Evolutionary conservation across 805 yeast genomes (phyloP), one percentile per base, ranked within the genome.

Genomic region (Starmera dryadoides): DNA sequence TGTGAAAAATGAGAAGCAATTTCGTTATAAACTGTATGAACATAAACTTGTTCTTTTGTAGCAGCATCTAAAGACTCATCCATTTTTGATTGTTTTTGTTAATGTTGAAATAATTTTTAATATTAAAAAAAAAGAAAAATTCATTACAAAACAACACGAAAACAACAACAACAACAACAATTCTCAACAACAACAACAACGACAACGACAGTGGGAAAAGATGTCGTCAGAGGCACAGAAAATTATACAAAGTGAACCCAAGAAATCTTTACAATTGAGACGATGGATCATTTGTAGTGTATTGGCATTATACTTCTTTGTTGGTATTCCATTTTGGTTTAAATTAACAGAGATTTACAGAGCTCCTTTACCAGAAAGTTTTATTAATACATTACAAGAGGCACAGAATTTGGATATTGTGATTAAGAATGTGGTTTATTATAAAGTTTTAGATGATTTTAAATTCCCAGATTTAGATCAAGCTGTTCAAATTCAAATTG

Each of bases 1-100:
- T 82, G 82, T 2, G 98, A 89, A 59, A 93, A 93, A 58, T 93
- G 98, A 9, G 80, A 50, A 0, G 98, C 98, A 22, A 93, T 93
- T 42, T 84, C 85, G 55, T 93, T 86, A 64, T 93, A 93, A 10
- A 93, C 95, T n/a, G 75, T 74, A 59, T 93, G 98, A 2, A 93
- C 98, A 53, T 75, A 81, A 37, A 71, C 71, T 35, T 80, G 77
- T 54, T 93, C 98, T 57, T 79, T 82, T 10, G 55, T 47, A 28
- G 65, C 68, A 1, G 87, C 80, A 17, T 70, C 69, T 23, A 54
- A 37, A 3, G 51, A 45, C 14, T 48, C 47, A 18, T 47, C 52
- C 56, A 56, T 53, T 16, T 28, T 33, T 4, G 14, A 14, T 22
- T 15, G 8, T 21, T 22, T 5, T 36, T 14, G 14, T 30, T 11